Percentiles rank a stretch among this genome's conserved stretches.
Conservation (phyloP, 306 rosid species). For the Sechiopsis laciniata region DNA sequence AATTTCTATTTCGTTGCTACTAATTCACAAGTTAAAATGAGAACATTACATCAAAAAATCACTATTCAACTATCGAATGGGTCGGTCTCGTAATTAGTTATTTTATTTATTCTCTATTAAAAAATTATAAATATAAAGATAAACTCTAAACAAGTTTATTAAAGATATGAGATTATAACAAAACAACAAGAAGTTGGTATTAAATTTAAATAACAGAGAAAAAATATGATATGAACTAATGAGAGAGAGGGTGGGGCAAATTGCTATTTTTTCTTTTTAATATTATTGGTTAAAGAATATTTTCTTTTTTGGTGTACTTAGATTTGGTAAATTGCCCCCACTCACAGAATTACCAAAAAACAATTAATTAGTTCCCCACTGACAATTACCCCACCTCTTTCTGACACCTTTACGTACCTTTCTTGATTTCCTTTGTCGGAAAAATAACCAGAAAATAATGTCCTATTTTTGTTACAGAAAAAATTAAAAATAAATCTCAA, state of each 20-base stretch:
- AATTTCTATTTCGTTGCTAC: too few relatives aligned
- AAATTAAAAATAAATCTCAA: too few relatives aligned
- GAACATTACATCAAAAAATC: too few relatives aligned
- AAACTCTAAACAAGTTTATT: too few relatives aligned
- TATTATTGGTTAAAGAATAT: background rate
- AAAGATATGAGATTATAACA: too few relatives aligned
- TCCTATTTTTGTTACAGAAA: background rate
- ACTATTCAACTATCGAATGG: too few relatives aligned
- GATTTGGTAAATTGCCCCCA: conserved; percentile 10
- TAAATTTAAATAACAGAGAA: background rate
- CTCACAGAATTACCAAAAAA: background rate
- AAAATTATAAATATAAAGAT: too few relatives aligned
- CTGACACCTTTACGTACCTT: background rate
- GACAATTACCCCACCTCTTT: background rate
- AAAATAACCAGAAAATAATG: background rate
- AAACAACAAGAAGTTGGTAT: background rate
- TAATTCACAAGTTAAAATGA: too few relatives aligned
- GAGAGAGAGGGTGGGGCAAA: background rate
- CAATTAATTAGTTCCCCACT: background rate
- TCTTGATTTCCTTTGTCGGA: background rate
- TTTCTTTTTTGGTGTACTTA: background rate
- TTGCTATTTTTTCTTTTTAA: background rate
- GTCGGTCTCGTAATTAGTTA: too few relatives aligned
- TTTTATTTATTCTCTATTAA: too few relatives aligned
- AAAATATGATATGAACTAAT: too few relatives aligned